Base-by-base conservation (phyloP, 306 rosid genomes). In the Lupinus albus region DNA sequence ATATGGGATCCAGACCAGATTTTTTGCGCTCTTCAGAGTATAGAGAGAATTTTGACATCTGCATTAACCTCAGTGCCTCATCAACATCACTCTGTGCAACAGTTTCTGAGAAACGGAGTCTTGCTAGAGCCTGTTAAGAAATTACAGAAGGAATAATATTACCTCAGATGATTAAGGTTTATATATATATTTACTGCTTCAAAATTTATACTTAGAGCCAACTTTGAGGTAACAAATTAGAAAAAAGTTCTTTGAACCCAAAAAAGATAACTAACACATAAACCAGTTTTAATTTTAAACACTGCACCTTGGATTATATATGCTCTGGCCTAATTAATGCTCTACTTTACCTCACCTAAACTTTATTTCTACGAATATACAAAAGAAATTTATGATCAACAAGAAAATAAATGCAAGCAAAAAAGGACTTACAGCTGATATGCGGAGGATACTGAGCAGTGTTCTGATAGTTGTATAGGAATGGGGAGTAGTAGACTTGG, bases 21-120 rank as follows among this genome's bases (percentile, higher is more conserved):
- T 39, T 88, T 74, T 93, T 97, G 35, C 95, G 99, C 67, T 93
- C 99, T 2, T 90, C 96, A 0, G 99, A 90, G 78, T 94, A 94
- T 74, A 94, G 68, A 44, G 99, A 94, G 80, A 94, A 94, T 74
- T 94, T 90, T 2, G 97, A 94, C 99, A 94, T 90, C 80, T 94
- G 97, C 99, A 94, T 94, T 78, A 94, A 78, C 76, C 99, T 82
- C 70, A 94, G 82, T 28, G 97, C 96, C 77, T 94, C 99, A 7
- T 93, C 99, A 71, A 93, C 99, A 3, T 93, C 99, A 76, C 97
- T 89, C 80, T 93, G 99, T 78, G 92, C 99, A 74, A 94, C 91
- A 6, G 86, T 81, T 66, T 82, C 92, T 61, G 97, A 82, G 68
- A 90, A 88, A 38, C 99, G 85, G 48, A 94, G 97, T 77, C 99